Base-by-base conservation (phyloP, 2,329 filamentous ascomycete species). In the Diaporthe sp. region DNA sequence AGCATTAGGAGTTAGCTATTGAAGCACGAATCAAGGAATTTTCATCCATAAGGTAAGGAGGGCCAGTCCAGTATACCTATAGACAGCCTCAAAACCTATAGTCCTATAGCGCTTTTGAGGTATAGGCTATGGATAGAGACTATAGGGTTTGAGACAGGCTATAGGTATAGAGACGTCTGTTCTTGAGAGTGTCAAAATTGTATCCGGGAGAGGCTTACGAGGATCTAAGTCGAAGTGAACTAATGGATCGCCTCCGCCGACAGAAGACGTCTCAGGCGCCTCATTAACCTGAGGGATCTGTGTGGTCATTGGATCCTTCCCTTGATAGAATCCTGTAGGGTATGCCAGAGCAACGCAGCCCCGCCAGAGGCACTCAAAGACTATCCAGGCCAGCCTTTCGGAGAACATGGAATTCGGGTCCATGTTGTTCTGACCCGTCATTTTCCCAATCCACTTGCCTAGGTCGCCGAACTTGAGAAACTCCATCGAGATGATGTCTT, bases 281-380 rank as follows among this genome's bases (percentile, higher is more conserved):
- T 73, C 58, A 12, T 17, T 44, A 4, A 65, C 42, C 12, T 47
- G 31, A 9, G 71, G 60, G 4, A 65, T 53, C 42, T 73, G 71
- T 1, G 42, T 58, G 53, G 44, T 58, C 31, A n/a, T 37, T 20
- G 70, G 70, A 17, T 73, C 68, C 28, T 31, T 65, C 4, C 47
- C 44, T 34, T 51, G 57, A 25, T 63, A 28, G n/a, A 53, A 73
- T 6, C 57, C 71, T 13, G n/a, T 15, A 10, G 71, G 71, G 37
- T 67, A 22, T 8, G 71, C 71, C 58, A 73, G 13, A 3, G 71
- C 71, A 37, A 73, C 12, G 8, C 71, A 65, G 4, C 71, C 71
- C 10, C 60, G 34, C 42, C 49, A 73, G 17, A 73, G 49, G 37
- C 71, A 73, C n/a, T 73, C 71, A 17, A 73, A 73, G 25, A 73